Evolutionary conservation across 208 protist genomes (phyloP).

Genomic region (Acanthamoeba triangularis): DNA sequence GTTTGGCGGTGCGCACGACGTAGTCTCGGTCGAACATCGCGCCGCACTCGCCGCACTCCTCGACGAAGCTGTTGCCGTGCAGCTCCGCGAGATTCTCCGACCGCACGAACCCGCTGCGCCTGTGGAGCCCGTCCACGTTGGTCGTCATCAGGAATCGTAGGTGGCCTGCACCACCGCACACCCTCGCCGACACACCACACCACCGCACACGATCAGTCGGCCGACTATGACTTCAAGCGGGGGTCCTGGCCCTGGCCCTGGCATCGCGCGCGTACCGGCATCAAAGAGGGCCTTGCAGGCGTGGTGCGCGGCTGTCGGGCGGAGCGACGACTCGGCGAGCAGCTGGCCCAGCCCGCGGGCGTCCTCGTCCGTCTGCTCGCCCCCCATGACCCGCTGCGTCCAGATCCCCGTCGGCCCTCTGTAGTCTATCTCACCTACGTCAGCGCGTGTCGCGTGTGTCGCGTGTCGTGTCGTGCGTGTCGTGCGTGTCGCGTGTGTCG

Average conservation of each 20-base stretch:
- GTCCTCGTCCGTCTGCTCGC: background rate
- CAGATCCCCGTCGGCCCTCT: constrained; percentile 53
- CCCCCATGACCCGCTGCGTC: constrained; percentile 35
- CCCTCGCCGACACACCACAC: too few species aligned
- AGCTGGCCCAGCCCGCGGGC: background rate
- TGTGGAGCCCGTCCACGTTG: constrained; percentile 72
- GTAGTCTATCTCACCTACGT: background rate
- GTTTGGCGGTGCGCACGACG: constrained; percentile 25
- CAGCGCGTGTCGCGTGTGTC: background rate
- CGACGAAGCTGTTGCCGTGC: constrained; percentile 73
- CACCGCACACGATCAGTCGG: too few species aligned
- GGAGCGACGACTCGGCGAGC: constrained; percentile 20
- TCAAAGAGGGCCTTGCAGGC: background rate
- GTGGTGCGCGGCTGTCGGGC: background rate
- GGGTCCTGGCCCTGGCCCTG: too few species aligned
- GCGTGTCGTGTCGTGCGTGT: background rate
- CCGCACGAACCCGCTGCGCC: background rate
- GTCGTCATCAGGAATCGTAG: constrained; percentile 56
- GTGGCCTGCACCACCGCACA: background rate
- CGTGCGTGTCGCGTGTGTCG: background rate
- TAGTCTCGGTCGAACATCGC: constrained; percentile 1
- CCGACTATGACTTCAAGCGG: too few species aligned
- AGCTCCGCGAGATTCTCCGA: constrained; percentile 56
- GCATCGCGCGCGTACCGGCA: background rate
- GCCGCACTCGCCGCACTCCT: constrained; percentile 53